Evolutionary conservation across 306 rosid species (phyloP), one percentile per base, ranked within the genome.

Genomic region (Casuarina glauca): DNA sequence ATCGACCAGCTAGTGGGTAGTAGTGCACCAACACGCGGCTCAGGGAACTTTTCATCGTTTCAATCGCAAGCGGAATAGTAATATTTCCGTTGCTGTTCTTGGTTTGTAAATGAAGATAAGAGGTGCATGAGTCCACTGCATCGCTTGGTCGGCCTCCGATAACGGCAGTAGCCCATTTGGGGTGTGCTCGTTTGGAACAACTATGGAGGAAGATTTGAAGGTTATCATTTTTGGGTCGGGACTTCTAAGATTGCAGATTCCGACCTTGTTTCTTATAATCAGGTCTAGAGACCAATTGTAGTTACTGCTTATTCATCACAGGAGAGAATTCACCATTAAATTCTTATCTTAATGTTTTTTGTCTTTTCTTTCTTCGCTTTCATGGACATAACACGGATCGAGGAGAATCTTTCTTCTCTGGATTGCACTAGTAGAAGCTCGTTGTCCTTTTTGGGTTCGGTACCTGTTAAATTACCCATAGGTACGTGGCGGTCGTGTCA

Each of bases 1-100:
- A 36, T 5, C 82, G 49, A 2, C 86, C 86, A 16, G 86, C 86
- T 1, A 78, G 1, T 4, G 80, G 86, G n/a, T 82, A 78, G 45
- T 82, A 82, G 54, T 42, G 51, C 1, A 78, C 82, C 39, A 82
- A 20, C 8, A 78, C 69, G 5, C 74, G 38, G 58, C 54, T 39
- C 2, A 82, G 77, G 0, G 86, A 78, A 48, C 50, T 19, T 4
- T 15, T 78, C 76, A 78, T 8, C 10, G 61, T 82, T 57, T 77
- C 57, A 9, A 35, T 2, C 5, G 39, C 32, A 13, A 0, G 3
- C 48, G 41, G 60, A 2, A 10, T 3, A 52, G 6, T 8, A 2
- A 2, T n/a, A 15, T 13, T 16, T 3, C 3, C 17, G 48, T 12
- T 52, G 0, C 12, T 36, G 42, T 75, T 42, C 46, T 57, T 58